Evolutionary conservation across 352 stramenopile species (phyloP).

Genomic region (Phytophthora pini): DNA sequence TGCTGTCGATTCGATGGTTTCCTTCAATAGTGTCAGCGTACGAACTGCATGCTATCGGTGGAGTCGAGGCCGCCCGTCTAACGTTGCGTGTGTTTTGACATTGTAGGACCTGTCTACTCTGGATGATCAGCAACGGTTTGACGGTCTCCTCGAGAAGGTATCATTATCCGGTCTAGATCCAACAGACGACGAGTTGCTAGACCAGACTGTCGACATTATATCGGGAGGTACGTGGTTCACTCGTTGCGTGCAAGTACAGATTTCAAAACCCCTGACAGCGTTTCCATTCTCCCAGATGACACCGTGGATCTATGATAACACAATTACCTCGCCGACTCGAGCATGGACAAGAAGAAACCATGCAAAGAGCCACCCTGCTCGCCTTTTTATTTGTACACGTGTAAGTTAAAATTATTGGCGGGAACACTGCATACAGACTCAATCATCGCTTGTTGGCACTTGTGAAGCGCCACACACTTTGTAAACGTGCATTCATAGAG

Average conservation of each 20-base stretch:
- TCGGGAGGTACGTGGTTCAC: conserved; percentile 38
- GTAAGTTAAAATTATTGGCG: conserved; percentile 54
- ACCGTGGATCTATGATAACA: conserved; percentile 51
- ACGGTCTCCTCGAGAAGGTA: conserved; percentile 70
- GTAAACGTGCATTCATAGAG: too few relatives aligned
- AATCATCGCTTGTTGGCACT: too few relatives aligned
- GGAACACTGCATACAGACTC: not conserved
- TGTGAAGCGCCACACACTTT: too few relatives aligned
- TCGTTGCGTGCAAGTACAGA: not conserved
- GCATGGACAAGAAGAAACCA: conserved; percentile 23
- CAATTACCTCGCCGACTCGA: conserved; percentile 1
- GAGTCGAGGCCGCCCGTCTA: conserved; percentile 7
- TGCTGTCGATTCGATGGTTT: conserved; percentile 84
- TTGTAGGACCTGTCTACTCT: conserved; percentile 54
- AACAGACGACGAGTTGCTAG: conserved; percentile 65
- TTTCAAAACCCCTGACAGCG: not conserved
- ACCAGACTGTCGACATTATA: conserved; percentile 56
- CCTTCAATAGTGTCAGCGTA: conserved; percentile 66
- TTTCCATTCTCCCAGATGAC: conserved; percentile 35
- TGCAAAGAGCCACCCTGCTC: conserved; percentile 20
- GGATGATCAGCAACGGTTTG: conserved; percentile 69
- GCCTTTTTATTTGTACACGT: conserved; percentile 51
- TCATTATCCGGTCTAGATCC: conserved; percentile 65
- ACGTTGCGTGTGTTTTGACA: conserved; percentile 2
- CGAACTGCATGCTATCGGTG: conserved; percentile 4